A percentile compares a stretch with the other conserved stretches of the same genome.
These are phyloP conservation scores for Colletotrichum sp. DNA, from an alignment of 2,329 filamentous ascomycete species.

Conservation along the genomic window DNA sequence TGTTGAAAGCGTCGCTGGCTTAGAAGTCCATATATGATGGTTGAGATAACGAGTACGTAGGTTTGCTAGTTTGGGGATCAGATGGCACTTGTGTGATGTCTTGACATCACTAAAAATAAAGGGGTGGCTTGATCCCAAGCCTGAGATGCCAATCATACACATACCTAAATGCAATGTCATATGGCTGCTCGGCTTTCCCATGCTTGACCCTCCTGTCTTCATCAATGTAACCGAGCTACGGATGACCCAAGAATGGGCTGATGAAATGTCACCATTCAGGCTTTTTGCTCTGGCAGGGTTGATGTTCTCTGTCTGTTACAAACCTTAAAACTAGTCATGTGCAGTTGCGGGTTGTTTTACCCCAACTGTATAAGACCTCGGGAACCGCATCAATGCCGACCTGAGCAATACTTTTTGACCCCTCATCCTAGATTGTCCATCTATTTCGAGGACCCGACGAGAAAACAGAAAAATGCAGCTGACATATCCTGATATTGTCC, in stretches of 20 bases:
- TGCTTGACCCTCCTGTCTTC: neutral
- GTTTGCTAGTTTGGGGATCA: neutral
- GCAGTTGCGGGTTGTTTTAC: neutral
- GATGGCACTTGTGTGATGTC: neutral
- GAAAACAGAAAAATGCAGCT: neutral
- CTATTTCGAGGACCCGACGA: neutral
- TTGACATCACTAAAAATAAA: neutral
- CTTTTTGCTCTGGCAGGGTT: neutral
- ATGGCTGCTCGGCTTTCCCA: neutral
- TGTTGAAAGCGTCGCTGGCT: neutral
- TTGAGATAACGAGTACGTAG: neutral
- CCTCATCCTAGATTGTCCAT: neutral
- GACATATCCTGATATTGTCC: slow-evolving; percentile 12
- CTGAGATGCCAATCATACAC: neutral
- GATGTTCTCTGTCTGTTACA: neutral
- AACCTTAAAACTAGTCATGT: neutral
- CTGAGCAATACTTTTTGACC: neutral
- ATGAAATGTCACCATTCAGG: neutral
- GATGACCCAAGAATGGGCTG: neutral
- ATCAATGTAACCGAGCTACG: neutral
- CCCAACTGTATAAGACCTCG: neutral
- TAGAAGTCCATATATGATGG: neutral
- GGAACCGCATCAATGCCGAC: neutral
- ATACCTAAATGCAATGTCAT: neutral
- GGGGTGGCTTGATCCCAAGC: neutral